Evolutionary conservation across 805 yeast species (phyloP), one percentile per base, ranked within the genome.

Genomic region (Candida incommunis): DNA sequence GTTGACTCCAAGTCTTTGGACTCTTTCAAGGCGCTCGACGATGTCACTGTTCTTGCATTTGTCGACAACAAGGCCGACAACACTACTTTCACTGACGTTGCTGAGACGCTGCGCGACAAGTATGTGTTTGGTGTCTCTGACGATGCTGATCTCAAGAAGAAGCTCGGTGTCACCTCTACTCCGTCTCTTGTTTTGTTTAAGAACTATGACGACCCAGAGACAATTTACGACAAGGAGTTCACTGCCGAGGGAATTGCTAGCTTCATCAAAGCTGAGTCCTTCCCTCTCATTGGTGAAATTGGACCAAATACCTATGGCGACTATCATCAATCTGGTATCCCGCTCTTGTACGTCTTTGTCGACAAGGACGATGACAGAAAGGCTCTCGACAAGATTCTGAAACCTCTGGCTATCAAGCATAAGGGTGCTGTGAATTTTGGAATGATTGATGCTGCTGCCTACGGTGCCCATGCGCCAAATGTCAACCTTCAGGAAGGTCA

Each of bases 331-430:
- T 68, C 87, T 48, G 73, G 76, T 27, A 52, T 77, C 46, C 98
- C 98, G 50, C 67, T 92, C 53, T 94, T 85, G 45, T 90, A 88
- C 72, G 78, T 82, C 63, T 92, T 92, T 70, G 86, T 83, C 69
- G 76, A 74, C 54, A 66, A 72, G 43, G 73, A 72, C 42, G 83
- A 78, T 51, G 80, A 84, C 67, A 78, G 80, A 61, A 75, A 65
- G 31, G 71, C 68, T 29, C 73, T 75, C 52, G 66, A 67, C 42
- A 68, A 69, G 40, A 59, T 68, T 44, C 72, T 88, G 56, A 66
- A 60, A 49, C 72, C 76, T 45, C 67, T 82, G 57, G 94, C 90
- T 57, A 79, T 80, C 68, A 67, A 75, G 60, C 71, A 74, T 67
- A 77, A 85, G 70, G 95, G 95, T 50, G 72, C 76, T 60, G 64